Evolutionary conservation across 176 grass and related monocot genomes (phyloP), one percentile per base, ranked within the genome.

Genomic region (Canna indica): DNA sequence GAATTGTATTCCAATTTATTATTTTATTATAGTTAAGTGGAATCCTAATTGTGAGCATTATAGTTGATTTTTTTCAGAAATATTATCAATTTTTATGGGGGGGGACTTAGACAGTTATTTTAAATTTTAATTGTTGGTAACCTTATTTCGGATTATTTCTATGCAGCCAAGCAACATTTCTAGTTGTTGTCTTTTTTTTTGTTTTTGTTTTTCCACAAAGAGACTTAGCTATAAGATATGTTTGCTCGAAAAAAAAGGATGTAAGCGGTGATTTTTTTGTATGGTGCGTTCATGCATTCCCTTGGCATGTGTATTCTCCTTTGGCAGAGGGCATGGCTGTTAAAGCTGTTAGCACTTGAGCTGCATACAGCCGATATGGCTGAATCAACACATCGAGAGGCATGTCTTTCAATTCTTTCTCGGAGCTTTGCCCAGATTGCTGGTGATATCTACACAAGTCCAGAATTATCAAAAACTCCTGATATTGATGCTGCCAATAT

Each of bases 321-420:
- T 81, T 85, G 81, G 52, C 88, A 97, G 93, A 91, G 93, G 74
- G 88, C 86, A 38, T 97, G 93, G 88, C 76, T 97, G 69, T 53
- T 97, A 68, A 97, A 97, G 80, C 81, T 97, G 32, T 67, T 90
- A 82, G 88, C 93, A 33, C 72, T 97, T 71, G 93, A 87, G 78
- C 79, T 97, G 41, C 93, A 97, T 87, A 74, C 76, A 81, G 85
- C 88, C n/a, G 93, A 97, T 81, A 76, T 88, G 78, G 78, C 83
- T 54, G 85, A 76, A 76, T 85, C 93, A 36, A 60, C 83, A 56
- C 85, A 91, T 63, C 75, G 79, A 39, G 93, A 97, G 63, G 79
- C 86, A 69, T 91, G 84, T 35, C 8, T 97, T 61, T 75, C 83
- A 79, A 92, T 97, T 85, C 81, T 97, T 64, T 87, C 76, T 69